Conservation (phyloP, 169 alveolate species). For the Plasmodium gonderi region DNA sequence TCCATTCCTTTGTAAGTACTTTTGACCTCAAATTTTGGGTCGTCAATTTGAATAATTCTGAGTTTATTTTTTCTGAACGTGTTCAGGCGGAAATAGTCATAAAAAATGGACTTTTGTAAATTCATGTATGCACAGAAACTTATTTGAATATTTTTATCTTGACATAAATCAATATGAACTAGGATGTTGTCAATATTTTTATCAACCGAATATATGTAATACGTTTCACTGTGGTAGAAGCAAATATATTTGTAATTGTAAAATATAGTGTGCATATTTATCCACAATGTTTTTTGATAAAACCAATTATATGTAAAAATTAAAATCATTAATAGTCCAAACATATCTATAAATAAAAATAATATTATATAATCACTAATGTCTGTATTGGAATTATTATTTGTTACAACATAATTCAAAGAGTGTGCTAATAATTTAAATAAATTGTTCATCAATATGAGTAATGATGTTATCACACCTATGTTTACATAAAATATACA, state of each 20-base stretch:
- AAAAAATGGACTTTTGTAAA: constrained; percentile 57
- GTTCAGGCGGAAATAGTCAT: constrained; percentile 18
- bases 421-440: constrained; percentile 63
- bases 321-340: constrained; percentile 30
- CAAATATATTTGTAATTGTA: constrained; percentile 47
- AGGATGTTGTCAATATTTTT: constrained; percentile 39
- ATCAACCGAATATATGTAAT: constrained; percentile 38
- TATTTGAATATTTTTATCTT: constrained; percentile 23
- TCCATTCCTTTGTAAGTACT: constrained; percentile 25
- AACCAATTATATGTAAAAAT: constrained; percentile 39
- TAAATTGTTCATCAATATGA: constrained; percentile 51
- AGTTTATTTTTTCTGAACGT: constrained; percentile 20
- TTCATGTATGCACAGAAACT: constrained; percentile 44
- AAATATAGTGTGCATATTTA: constrained; percentile 27
- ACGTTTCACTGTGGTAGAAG: constrained; percentile 27
- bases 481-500: constrained; percentile 57
- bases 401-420: constrained; percentile 31
- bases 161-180: constrained; percentile 23
- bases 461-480: constrained; percentile 46
- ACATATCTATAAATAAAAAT: constrained; percentile 35
- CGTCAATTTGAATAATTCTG: constrained; percentile 39
- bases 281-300: constrained; percentile 43
- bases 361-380: constrained; percentile 48
- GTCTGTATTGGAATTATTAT: background rate
- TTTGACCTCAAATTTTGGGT: background rate